Conservation (phyloP, 192 early-diverging fungal species). For the Chytriomyces hyalinus region DNA sequence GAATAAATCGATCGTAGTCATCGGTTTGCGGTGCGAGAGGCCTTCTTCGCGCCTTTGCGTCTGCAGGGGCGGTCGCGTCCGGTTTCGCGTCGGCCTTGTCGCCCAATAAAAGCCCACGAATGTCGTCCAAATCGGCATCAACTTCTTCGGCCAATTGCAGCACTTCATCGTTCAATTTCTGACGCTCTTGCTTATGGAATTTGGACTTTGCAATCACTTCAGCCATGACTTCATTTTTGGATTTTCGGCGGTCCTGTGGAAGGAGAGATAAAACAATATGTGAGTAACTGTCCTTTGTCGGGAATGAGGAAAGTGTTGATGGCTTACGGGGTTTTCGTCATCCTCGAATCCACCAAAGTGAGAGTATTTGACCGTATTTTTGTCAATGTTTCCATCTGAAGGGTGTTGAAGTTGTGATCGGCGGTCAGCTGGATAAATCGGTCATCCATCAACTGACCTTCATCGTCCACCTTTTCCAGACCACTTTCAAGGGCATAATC, state of each 20-base stretch:
- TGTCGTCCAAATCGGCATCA: conserved; percentile 85
- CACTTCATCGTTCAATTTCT: conserved; percentile 85
- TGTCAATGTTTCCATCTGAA: conserved; percentile 64
- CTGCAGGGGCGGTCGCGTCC: conserved; percentile 6
- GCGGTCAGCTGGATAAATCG: neutral
- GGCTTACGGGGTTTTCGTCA: conserved; percentile 37
- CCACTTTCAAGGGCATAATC: conserved; percentile 77
- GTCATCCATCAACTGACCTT: conserved; percentile 9
- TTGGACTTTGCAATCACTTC: conserved; percentile 98
- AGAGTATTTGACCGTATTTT: conserved; percentile 66
- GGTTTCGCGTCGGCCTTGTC: conserved; percentile 25
- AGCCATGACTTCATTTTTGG: conserved; percentile 95
- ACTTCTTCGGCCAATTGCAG: conserved; percentile 79
- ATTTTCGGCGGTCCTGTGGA: conserved; percentile 66
- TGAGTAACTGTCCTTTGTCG: conserved; percentile 6
- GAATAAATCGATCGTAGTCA: conserved; percentile 84
- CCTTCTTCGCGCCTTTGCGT: conserved; percentile 35
- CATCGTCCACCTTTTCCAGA: conserved; percentile 60
- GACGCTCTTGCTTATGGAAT: conserved; percentile 89
- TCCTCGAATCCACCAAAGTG: conserved; percentile 94
- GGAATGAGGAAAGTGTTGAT: neutral
- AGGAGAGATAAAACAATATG: too few species aligned
- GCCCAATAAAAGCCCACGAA: conserved; percentile 72
- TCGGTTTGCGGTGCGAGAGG: conserved; percentile 52
- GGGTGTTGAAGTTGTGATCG: neutral